Evolutionary conservation across 768 basidiomycete species (phyloP).

Genomic region (Cystobasidium tubakii): DNA sequence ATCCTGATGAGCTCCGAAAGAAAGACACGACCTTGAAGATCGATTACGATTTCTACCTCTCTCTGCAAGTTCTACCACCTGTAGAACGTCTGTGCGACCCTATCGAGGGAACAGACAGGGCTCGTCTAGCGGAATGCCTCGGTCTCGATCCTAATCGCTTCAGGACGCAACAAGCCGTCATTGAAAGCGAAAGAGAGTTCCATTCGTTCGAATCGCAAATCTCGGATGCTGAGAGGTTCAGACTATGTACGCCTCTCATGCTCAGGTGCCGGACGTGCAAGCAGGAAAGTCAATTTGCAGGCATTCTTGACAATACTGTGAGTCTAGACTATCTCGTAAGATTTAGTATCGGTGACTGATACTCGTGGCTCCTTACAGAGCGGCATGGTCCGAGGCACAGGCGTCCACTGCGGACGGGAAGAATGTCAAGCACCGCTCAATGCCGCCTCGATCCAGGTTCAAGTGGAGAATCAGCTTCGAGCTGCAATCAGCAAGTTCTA

Average conservation of each 20-base stretch:
- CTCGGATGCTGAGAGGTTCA: constrained; percentile 80
- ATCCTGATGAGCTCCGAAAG: constrained; percentile 83
- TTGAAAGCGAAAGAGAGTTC: constrained; percentile 59
- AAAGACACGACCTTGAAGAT: constrained; percentile 64
- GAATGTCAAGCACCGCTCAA: constrained; percentile 59
- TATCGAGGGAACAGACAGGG: constrained; percentile 88
- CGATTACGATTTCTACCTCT: constrained; percentile 86
- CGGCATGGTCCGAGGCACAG: constrained; percentile 62
- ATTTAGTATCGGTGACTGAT: constrained; percentile 51
- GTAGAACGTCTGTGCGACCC: constrained; percentile 91
- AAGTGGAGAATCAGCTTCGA: constrained; percentile 81
- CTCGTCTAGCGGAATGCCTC: constrained; percentile 87
- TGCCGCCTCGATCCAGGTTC: constrained; percentile 64
- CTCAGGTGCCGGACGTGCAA: constrained; percentile 74
- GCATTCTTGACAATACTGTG: constrained; percentile 49
- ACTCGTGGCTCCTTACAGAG: constrained; percentile 52
- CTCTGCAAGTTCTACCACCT: constrained; percentile 85
- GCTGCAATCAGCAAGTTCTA: constrained; percentile 73
- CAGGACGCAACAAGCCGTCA: constrained; percentile 40
- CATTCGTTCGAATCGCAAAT: constrained; percentile 79
- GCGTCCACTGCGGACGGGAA: constrained; percentile 60
- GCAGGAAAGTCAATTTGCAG: constrained; percentile 50
- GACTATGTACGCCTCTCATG: constrained; percentile 63
- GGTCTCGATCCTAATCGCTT: constrained; percentile 57
- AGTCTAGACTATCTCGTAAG: constrained; percentile 43